Evolutionary conservation across 768 basidiomycete species (phyloP), one percentile per base, ranked within the genome.

Genomic region (Boletus sp.): DNA sequence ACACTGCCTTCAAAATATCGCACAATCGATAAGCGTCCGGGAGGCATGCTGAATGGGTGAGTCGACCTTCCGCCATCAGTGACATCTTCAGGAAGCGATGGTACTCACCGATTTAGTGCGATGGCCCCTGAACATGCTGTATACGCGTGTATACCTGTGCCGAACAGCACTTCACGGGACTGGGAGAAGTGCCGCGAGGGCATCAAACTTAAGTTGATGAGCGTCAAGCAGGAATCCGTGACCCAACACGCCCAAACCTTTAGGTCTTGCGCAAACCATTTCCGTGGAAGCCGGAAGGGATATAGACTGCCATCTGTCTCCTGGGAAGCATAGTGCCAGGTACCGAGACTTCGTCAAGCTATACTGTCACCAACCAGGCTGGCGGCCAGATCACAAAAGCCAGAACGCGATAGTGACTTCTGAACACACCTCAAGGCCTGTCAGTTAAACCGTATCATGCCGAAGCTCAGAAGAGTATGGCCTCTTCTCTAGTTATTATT

Each of bases 11-110:
- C 48, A 48, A 48, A 42, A 30, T 20, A 52, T 35, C 57, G 32
- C 17, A 58, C 62, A 64, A 64, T 67, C 45, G 53, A 56, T 47
- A 32, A 39, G 47, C 33, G 24, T 41, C 14, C 32, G 47, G 20
- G 30, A 36, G 32, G 58, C 68, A 68, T 39, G 65, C 40, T 57
- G 62, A 17, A 55, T 9, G 47, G 49, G 65, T 35, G 59, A 64
- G 65, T 55, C 39, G 42, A 29, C 18, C 39, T 49, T 57, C 48
- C 28, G 17, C 11, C n/a, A 18, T 15, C 47, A 55, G n/a, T 59
- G 58, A 60, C 58, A 58, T 55, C 41, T 52, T 56, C 17, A 46
- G 42, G 50, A 64, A 57, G 64, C 55, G 47, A 44, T 40, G 48
- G 29, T n/a, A 32, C 39, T 42, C 36, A 40, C 46, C 20, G 17